Base-by-base conservation (phyloP, 208 protist genomes). In the Acanthamoeba sp. region DNA sequence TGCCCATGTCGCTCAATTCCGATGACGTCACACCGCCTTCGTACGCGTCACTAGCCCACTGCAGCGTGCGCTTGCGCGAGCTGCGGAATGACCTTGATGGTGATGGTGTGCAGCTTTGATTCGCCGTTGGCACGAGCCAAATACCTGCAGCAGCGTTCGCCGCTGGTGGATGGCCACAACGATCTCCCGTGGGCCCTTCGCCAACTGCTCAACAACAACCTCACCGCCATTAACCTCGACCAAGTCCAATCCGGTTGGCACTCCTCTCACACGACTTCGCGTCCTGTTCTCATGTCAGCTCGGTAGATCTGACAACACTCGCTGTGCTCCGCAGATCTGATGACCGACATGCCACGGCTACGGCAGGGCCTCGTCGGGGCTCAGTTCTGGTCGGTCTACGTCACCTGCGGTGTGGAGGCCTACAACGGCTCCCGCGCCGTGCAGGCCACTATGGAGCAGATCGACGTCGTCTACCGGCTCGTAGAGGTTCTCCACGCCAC, bases 151-250 rank as follows among this genome's bases (percentile, higher is more conserved):
- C 20, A 38, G 55, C 16, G 27, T 14, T 71, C 34, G 14, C 85
- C 85, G 29, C 34, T 91, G 85, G 85, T 91, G 85, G 85, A 91
- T 27, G 85, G 85, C 42, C 85, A 91, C 85, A 91, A 91, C 32
- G 85, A 91, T 36, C 55, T 91, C 27, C 85, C 85, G 36, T 91
- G 85, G 85, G 38, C 52, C 16, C 45, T 76, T 9, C 42, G 85
- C 36, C 14, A 66, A 9, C 10, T n/a, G 50, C 34, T 91, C 32
- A 22, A 10, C 50, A 91, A 91, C 52, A 45, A 76, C 20, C 59
- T 76, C 85, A 42, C 34, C 27, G 34, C 85, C 38, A 76, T 71
- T 52, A 38, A 91, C 42, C 85, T 76, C 27, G 38, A 45, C 59
- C 34, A 22, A 12, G 59, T 69, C 9, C 85, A 91, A 18, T 76